Conservation (phyloP, 768 basidiomycete species). For the Gloeopeniophorella convolvens region DNA sequence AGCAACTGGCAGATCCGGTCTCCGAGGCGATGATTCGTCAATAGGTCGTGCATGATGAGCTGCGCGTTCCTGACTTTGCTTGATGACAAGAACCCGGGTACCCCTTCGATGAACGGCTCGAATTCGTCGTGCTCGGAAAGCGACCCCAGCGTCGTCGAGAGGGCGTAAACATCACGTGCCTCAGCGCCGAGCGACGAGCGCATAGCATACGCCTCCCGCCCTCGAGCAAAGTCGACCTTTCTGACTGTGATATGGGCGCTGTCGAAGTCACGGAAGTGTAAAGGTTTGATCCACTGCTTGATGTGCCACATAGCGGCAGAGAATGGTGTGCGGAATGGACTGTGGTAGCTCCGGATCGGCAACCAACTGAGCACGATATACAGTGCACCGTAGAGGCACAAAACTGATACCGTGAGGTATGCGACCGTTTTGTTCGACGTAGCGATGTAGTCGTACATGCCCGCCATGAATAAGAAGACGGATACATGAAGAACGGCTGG, state of each 20-base stretch:
- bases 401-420: neutral
- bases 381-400: neutral
- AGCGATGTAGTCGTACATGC: conserved; percentile 2
- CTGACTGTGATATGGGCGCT: neutral
- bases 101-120: conserved; percentile 6
- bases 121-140: conserved; percentile 1
- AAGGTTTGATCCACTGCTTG: neutral
- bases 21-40: no score
- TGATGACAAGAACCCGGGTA: conserved; percentile 2
- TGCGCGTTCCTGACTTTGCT: neutral
- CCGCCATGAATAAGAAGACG: conserved; percentile 12
- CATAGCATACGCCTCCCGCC: conserved; percentile 1
- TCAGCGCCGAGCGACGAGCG: neutral
- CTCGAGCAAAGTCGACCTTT: neutral
- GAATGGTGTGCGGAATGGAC: conserved; percentile 11
- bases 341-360: neutral
- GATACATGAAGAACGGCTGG: conserved; percentile 5
- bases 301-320: conserved; percentile 5
- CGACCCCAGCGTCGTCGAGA: conserved; percentile 1
- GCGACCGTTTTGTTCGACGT: neutral
- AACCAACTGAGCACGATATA: conserved; percentile 1
- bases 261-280: neutral
- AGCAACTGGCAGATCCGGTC: no score
- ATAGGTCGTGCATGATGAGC: conserved; percentile 7
- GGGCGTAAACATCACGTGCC: neutral